These are phyloP conservation scores for Bombardia bombarda DNA, from an alignment of 495 filamentous ascomycete species.

Conservation along the genomic window DNA sequence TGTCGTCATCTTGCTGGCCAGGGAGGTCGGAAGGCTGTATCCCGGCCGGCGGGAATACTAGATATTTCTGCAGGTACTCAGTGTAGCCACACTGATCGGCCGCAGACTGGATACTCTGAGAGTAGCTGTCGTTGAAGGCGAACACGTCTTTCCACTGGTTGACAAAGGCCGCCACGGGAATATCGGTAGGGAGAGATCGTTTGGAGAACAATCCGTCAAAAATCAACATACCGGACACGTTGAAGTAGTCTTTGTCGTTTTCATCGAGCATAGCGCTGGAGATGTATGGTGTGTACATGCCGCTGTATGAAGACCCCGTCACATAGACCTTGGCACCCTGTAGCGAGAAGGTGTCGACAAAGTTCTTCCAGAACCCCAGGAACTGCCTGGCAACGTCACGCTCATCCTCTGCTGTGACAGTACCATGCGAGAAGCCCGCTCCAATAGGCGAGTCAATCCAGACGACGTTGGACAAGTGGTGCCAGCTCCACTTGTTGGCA, in stretches of 20 bases:
- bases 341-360: conserved; percentile 59
- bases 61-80: conserved; percentile 52
- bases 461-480: conserved; percentile 56
- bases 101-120: conserved; percentile 47
- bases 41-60: conserved; percentile 61
- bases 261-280: conserved; percentile 66
- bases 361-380: conserved; percentile 63
- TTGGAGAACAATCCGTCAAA: conserved; percentile 63
- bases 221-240: conserved; percentile 60
- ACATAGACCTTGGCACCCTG: conserved; percentile 61
- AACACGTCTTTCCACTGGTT: conserved; percentile 60
- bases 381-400: conserved; percentile 62
- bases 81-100: conserved; percentile 62
- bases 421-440: conserved; percentile 63
- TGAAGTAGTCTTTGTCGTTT: conserved; percentile 59
- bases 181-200: conserved; percentile 41
- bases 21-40: conserved; percentile 42
- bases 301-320: conserved; percentile 60
- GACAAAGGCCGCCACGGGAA: conserved; percentile 56
- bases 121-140: conserved; percentile 61
- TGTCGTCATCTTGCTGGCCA: conserved; percentile 11
- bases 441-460: conserved; percentile 74
- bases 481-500: conserved; percentile 58
- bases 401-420: conserved; percentile 54
- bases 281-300: conserved; percentile 75